Percentiles rank a stretch among this genome's conserved stretches.
These are phyloP conservation scores for Fomitopsis pulvina DNA, from an alignment of 768 basidiomycete genomes.

Conservation along the genomic window DNA sequence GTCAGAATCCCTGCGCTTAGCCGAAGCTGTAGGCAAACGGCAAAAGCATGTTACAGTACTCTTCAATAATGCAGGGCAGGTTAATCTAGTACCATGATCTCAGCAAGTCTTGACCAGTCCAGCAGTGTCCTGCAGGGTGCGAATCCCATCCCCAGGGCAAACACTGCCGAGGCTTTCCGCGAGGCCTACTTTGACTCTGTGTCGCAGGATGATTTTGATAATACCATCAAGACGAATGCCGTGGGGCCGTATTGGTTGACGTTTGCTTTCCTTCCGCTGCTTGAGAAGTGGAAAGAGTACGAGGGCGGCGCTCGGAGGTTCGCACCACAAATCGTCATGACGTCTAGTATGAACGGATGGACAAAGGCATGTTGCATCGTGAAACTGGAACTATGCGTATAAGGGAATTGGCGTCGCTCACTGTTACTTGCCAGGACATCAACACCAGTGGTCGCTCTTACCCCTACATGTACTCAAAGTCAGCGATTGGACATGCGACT, in stretches of 20 bases:
- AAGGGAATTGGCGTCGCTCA: not conserved
- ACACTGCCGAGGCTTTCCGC: constrained; percentile 32
- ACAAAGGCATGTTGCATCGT: constrained; percentile 29
- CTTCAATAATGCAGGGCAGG: constrained; percentile 42
- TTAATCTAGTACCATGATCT: not conserved
- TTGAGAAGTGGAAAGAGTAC: constrained; percentile 39
- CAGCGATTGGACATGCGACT: constrained; percentile 41
- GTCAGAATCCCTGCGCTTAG: constrained; percentile 38
- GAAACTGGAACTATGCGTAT: not conserved
- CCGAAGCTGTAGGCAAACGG: constrained; percentile 30
- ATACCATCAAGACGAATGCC: constrained; percentile 32
- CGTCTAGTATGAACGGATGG: constrained; percentile 48
- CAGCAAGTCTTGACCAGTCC: not conserved
- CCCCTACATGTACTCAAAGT: constrained; percentile 44
- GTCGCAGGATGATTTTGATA: constrained; percentile 30
- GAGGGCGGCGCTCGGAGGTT: constrained; percentile 27
- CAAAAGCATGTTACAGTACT: constrained; percentile 37
- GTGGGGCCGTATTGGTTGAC: constrained; percentile 48
- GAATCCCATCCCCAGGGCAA: constrained; percentile 20
- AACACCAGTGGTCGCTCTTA: constrained; percentile 33
- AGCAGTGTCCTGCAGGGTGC: constrained; percentile 21
- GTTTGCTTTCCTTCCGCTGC: constrained; percentile 48
- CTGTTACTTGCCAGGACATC: constrained; percentile 26
- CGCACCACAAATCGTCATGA: constrained; percentile 43
- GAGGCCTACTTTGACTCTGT: constrained; percentile 34